Percentiles rank a stretch among this genome's conserved stretches.
Conservation (phyloP, 2,329 filamentous ascomycete genomes). For the Botrytis fabae region DNA sequence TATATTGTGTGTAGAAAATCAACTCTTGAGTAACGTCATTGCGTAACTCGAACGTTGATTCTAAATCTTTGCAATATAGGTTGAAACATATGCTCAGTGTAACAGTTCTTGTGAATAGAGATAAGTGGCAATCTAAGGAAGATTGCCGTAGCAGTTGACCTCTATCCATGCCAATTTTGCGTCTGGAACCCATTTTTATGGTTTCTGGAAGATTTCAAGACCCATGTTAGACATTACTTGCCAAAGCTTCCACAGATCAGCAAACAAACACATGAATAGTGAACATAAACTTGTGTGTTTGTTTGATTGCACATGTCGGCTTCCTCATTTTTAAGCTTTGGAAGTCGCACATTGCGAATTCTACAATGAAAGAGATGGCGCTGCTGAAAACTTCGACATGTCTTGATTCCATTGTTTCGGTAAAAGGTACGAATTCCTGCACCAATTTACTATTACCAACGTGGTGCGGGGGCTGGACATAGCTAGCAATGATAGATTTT, state of each 20-base stretch:
- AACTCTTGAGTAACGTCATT: background rate
- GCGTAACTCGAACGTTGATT: background rate
- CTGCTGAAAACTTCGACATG: background rate
- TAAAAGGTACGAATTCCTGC: background rate
- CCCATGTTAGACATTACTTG: background rate
- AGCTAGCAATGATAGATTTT: background rate
- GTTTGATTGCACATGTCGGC: no score
- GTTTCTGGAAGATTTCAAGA: background rate
- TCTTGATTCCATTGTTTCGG: background rate
- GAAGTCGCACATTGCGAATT: background rate
- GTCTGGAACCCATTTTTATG: no score
- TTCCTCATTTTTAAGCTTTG: no score
- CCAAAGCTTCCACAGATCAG: no score
- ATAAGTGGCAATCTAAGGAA: background rate
- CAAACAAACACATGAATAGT: background rate
- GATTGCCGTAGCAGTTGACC: background rate
- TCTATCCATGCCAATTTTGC: background rate
- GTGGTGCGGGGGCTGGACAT: fast-evolving
- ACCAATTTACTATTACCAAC: fast-evolving
- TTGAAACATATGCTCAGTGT: background rate
- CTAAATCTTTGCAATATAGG: background rate
- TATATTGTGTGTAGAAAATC: background rate
- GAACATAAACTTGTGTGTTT: no score
- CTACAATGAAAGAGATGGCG: no score
- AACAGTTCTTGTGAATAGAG: background rate